Percentiles rank a stretch among this genome's conserved stretches.
These are phyloP conservation scores for Tetragonia tetragonoides DNA, from an alignment of 148 eudicot genomes.

Conservation along the genomic window DNA sequence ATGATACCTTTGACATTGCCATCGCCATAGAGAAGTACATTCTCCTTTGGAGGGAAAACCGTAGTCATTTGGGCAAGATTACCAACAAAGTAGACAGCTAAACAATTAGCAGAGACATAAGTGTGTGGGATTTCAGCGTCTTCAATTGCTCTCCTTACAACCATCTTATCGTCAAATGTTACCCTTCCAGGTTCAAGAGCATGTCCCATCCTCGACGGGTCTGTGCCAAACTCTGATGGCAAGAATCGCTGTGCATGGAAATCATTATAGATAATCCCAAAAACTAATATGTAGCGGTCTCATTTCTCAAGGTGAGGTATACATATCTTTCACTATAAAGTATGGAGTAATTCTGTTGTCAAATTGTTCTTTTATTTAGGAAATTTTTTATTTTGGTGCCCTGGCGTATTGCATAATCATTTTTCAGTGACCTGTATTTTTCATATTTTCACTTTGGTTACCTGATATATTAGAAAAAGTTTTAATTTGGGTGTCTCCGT, in stretches of 20 bases:
- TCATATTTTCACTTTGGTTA: too few species aligned
- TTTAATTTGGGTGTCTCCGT: too few species aligned
- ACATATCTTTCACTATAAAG: too few species aligned
- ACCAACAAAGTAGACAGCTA: slow-evolving; percentile 61
- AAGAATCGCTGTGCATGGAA: slow-evolving; percentile 49
- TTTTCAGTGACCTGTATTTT: too few species aligned
- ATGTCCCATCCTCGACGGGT: slow-evolving; percentile 59
- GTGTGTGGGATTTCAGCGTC: slow-evolving; percentile 66
- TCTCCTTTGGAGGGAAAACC: slow-evolving; percentile 55
- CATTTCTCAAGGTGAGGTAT: too few species aligned
- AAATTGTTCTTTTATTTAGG: too few species aligned
- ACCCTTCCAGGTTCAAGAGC: slow-evolving; percentile 66
- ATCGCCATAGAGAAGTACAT: slow-evolving; percentile 52
- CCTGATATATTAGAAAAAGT: too few species aligned
- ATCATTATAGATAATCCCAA: too few species aligned
- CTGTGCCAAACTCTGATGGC: slow-evolving; percentile 81
- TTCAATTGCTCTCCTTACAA: slow-evolving; percentile 63
- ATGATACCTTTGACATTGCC: slow-evolving; percentile 66
- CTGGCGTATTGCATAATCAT: too few species aligned
- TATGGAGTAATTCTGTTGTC: too few species aligned
- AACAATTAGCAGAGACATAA: slow-evolving; percentile 61
- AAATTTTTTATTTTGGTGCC: too few species aligned
- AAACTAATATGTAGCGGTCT: too few species aligned
- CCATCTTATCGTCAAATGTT: slow-evolving; percentile 70
- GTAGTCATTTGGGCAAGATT: slow-evolving; percentile 51